Evolutionary conservation across 2,329 filamentous ascomycete species (phyloP), one percentile per base, ranked within the genome.

Genomic region (Fusarium sp.): DNA sequence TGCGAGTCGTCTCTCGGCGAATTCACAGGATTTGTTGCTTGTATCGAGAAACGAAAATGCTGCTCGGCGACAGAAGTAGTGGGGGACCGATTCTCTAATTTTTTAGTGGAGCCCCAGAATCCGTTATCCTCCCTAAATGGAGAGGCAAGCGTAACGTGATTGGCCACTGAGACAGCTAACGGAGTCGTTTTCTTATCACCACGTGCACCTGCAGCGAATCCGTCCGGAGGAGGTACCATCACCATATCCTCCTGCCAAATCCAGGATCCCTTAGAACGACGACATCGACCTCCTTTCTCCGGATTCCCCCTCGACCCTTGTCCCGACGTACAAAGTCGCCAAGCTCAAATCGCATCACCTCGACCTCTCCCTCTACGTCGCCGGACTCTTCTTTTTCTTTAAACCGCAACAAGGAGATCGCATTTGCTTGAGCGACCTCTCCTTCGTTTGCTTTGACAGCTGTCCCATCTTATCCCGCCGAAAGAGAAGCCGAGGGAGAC

Each of bases 181-280:
- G 67, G 65, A 43, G 15, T 46, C 30, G 16, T 23, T 41, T 43
- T 62, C 64, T 73, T 74, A 76, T 74, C 74, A 61, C 73, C 74
- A 76, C 74, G 73, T 75, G 71, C 73, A 51, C 40, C 46, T 58
- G 50, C 58, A 53, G 59, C 52, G 58, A 51, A 60, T 58, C 57
- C 60, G 67, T 72, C 71, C 66, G 64, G 62, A 52, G 65, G 65
- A 58, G 69, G 62, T 66, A 55, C 61, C 65, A 69, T 75, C 47
- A 51, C 66, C 70, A 71, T 75, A 70, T 59, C 69, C 73, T 76
- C 73, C 73, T 76, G 67, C 73, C 73, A 62, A 67, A 72, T 75
- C 65, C 64, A 73, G 68, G 69, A 62, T 64, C 59, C 63, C 53
- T 34, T 59, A 58, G 48, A 51, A 66, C 62, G 68, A 68, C 62